Evolutionary conservation across 2,329 filamentous ascomycete species (phyloP).

Genomic region (Trichoderma koningiopsis): DNA sequence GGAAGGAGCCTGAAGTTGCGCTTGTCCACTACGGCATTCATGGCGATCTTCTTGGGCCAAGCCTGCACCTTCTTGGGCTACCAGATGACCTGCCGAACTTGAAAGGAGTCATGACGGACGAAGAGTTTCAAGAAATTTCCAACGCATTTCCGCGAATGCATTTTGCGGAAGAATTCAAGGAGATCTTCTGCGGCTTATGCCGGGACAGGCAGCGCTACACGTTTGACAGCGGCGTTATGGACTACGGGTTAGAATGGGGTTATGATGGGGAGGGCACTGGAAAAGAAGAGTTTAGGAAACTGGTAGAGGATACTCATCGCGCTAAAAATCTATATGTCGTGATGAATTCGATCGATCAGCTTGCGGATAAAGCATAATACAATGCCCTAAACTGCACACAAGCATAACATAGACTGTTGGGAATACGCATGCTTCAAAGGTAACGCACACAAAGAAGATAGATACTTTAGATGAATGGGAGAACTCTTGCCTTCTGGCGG

Average conservation of each 20-base stretch:
- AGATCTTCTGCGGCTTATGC: slow-evolving; percentile 10
- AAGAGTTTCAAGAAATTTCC: not conserved
- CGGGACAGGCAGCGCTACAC: slow-evolving; percentile 3
- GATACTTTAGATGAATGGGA: too few species aligned
- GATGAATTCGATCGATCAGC: not conserved
- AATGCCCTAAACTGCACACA: not conserved
- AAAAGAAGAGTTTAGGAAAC: not conserved
- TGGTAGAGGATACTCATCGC: not conserved
- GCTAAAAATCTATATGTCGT: not conserved
- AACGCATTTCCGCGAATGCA: not conserved
- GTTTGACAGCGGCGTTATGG: not conserved
- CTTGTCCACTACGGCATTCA: not conserved
- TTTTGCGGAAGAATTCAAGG: slow-evolving; percentile 1
- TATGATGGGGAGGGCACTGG: not conserved
- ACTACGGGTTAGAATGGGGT: slow-evolving; percentile 1
- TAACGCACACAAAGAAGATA: too few species aligned
- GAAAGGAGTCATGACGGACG: not conserved
- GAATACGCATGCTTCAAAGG: too few species aligned
- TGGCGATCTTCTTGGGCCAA: not conserved
- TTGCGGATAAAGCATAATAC: not conserved
- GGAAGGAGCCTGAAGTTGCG: not conserved
- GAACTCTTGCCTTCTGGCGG: too few species aligned
- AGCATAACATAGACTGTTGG: too few species aligned
- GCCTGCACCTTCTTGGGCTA: not conserved
- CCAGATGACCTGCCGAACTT: not conserved